These are phyloP conservation scores for Fusarium sp. DNA, from an alignment of 2,329 filamentous ascomycete species.

Conservation along the genomic window DNA sequence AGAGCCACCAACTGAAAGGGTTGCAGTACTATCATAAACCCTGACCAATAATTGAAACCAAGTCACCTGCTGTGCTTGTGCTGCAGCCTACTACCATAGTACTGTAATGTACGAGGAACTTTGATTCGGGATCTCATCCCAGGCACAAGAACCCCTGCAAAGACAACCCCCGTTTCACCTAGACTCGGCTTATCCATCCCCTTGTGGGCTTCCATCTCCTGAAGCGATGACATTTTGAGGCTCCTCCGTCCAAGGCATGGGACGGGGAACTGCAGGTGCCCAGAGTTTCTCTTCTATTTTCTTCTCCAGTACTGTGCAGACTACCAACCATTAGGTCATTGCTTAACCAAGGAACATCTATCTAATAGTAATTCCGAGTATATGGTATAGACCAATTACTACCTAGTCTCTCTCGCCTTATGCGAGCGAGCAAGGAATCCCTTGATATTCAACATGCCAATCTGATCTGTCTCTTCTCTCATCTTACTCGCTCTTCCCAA, in stretches of 20 bases:
- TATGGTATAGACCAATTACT: background rate
- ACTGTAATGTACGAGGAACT: background rate
- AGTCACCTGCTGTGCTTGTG: constrained; percentile 26
- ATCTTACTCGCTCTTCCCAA: background rate
- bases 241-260: constrained; percentile 37
- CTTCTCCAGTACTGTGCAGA: background rate
- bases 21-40: constrained; percentile 31
- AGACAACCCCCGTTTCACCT: constrained; percentile 28
- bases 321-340: constrained; percentile 16
- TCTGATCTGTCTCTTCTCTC: constrained; percentile 28
- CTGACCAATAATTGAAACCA: constrained; percentile 25
- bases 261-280: constrained; percentile 28
- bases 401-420: constrained; percentile 16
- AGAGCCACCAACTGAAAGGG: constrained; percentile 20
- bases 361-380: background rate
- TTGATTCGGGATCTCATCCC: background rate
- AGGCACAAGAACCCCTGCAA: constrained; percentile 19
- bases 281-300: constrained; percentile 8
- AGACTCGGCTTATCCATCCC: constrained; percentile 31
- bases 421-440: constrained; percentile 36
- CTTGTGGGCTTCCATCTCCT: constrained; percentile 27
- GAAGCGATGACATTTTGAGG: constrained; percentile 32
- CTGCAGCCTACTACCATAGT: background rate
- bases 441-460: constrained; percentile 29
- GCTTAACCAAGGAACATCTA: background rate